Percentiles rank a stretch among this genome's conserved stretches.
These are phyloP conservation scores for Penicillium sp. DNA, from an alignment of 2,329 filamentous ascomycete genomes.

Conservation along the genomic window DNA sequence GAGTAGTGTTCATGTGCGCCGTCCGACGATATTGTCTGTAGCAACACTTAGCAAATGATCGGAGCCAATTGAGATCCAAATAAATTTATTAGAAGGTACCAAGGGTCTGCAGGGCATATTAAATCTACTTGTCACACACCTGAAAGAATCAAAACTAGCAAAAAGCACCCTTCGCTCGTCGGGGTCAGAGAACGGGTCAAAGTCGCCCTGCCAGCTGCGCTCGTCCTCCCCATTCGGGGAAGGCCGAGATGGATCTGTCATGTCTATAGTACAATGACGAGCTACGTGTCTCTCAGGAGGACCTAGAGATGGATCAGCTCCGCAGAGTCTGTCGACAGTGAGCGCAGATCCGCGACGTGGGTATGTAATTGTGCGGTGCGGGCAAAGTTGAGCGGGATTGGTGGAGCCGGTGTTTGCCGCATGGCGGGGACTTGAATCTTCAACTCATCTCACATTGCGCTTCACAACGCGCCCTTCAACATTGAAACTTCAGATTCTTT, in stretches of 20 bases:
- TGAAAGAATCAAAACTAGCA: constrained; percentile 82
- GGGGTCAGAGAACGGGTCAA: constrained; percentile 67
- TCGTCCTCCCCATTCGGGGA: constrained; percentile 7
- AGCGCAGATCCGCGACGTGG: not conserved
- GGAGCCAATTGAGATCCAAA: not conserved
- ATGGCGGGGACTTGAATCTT: constrained; percentile 9
- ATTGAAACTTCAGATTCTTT: not conserved
- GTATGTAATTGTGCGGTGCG: constrained; percentile 11
- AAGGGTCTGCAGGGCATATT: not conserved
- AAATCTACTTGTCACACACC: constrained; percentile 55
- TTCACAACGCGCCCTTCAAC: not conserved
- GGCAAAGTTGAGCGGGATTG: constrained; percentile 17
- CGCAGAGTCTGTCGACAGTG: not conserved
- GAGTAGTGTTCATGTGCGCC: constrained; percentile 87
- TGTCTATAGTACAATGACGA: not conserved
- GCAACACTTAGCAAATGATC: constrained; percentile 1
- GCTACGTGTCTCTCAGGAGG: not conserved
- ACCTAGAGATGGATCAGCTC: not conserved
- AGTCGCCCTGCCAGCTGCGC: constrained; percentile 58
- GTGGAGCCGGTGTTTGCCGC: constrained; percentile 16
- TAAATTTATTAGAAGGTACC: not conserved
- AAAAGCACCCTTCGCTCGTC: constrained; percentile 80
- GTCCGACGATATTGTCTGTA: constrained; percentile 76
- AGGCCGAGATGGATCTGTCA: constrained; percentile 6
- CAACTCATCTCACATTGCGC: not conserved